Conservation (phyloP, 2,329 filamentous ascomycete species). For the Cadophora gregata region DNA sequence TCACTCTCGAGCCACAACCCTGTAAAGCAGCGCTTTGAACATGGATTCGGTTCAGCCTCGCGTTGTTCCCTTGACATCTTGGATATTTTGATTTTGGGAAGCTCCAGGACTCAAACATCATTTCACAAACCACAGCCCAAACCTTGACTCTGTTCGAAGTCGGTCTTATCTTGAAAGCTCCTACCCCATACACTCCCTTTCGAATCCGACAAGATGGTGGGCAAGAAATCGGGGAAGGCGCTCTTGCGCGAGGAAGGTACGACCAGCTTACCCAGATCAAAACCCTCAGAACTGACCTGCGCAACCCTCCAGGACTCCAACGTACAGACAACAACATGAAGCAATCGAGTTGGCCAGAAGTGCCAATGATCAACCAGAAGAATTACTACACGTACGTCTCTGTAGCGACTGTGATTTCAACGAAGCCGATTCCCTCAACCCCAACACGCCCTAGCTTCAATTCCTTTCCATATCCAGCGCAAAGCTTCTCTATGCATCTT, state of each 20-base stretch:
- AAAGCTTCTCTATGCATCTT: constrained; percentile 2
- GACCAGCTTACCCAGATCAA: constrained; percentile 16
- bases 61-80: background rate
- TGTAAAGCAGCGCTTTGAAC: background rate
- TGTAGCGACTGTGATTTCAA: background rate
- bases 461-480: background rate
- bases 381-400: constrained; percentile 92
- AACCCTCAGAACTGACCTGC: constrained; percentile 24
- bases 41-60: constrained; percentile 17
- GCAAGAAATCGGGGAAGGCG: constrained; percentile 46
- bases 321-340: constrained; percentile 99
- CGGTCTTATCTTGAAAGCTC: background rate
- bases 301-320: constrained; percentile 72
- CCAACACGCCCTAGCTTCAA: background rate
- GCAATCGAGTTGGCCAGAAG: constrained; percentile 89
- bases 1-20: background rate
- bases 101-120: background rate
- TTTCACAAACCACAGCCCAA: background rate
- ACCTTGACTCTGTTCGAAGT: background rate
- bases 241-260: constrained; percentile 46
- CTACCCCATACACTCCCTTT: background rate
- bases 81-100: background rate
- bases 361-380: constrained; percentile 96
- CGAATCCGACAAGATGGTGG: constrained; percentile 39
- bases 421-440: background rate